phyloP scores from a whole-genome alignment of 257 asterid genomes.

The Nicotiana attenuata region DNA sequence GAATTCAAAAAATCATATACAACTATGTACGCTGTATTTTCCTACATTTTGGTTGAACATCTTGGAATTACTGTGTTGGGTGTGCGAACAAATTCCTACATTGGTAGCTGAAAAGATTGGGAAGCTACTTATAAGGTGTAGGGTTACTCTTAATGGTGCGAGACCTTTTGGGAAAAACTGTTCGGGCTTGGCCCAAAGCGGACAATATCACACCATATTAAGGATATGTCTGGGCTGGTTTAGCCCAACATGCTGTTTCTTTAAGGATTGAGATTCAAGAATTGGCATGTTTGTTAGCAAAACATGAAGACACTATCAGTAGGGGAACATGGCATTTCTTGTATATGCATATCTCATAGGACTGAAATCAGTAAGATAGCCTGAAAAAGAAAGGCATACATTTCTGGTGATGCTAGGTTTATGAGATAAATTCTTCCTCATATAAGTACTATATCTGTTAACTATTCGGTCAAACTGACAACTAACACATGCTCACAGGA shows the following conservation, averaged over 20 bases:
- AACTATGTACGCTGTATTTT: not conserved
- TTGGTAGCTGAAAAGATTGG: too few species aligned
- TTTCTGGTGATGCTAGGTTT: not conserved
- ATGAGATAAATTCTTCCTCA: not conserved
- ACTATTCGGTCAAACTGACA: not conserved
- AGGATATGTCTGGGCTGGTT: too few species aligned
- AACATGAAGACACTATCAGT: not conserved
- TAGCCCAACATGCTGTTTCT: not conserved
- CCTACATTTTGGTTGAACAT: not conserved
- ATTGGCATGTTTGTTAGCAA: not conserved
- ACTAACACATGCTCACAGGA: constrained; percentile 47
- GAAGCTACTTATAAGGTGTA: too few species aligned
- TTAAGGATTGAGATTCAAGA: not conserved
- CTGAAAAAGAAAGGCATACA: not conserved
- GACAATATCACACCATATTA: too few species aligned
- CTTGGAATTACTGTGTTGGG: not conserved
- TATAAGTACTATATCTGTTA: not conserved
- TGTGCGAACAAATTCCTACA: too few species aligned
- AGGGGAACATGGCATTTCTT: not conserved
- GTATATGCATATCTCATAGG: not conserved
- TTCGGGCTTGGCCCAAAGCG: too few species aligned
- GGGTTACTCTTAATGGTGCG: too few species aligned
- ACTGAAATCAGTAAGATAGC: not conserved
- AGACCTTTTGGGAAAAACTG: too few species aligned
- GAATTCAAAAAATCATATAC: not conserved